phyloP scores from a whole-genome alignment of 768 basidiomycete species.

The Kwoniella mangroviensis region DNA sequence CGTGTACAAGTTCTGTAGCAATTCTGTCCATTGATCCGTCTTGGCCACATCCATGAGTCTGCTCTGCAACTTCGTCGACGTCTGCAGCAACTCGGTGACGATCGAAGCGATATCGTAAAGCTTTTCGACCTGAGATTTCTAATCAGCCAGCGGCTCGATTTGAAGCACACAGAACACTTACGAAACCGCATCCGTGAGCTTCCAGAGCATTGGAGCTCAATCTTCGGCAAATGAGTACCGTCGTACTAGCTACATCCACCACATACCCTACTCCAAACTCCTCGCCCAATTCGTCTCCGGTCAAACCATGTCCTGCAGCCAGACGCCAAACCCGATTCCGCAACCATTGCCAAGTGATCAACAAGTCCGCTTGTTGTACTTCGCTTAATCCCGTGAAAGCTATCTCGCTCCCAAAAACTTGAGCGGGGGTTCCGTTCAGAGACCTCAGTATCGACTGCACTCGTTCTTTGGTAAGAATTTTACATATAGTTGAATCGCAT shows the following conservation, averaged over 20 bases:
- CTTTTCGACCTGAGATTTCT: conserved; percentile 36
- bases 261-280: conserved; percentile 32
- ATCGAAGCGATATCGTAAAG: conserved; percentile 39
- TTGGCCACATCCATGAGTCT: conserved; percentile 7
- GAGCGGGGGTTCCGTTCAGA: conserved; percentile 14
- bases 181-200: conserved; percentile 45
- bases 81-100: conserved; percentile 31
- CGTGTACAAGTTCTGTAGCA: conserved; percentile 21
- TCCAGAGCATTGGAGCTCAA: conserved; percentile 33
- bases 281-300: conserved; percentile 10
- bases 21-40: conserved; percentile 20
- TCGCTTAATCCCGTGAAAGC: conserved; percentile 26
- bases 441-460: conserved; percentile 15
- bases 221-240: conserved; percentile 32
- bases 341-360: conserved; percentile 50
- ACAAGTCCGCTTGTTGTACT: conserved; percentile 41
- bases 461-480: conserved; percentile 13
- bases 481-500: conserved; percentile 29
- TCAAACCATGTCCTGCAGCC: conserved; percentile 35
- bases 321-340: conserved; percentile 43
- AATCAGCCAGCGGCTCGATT: background rate
- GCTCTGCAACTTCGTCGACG: conserved; percentile 5
- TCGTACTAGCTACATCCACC: conserved; percentile 31
- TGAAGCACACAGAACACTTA: conserved; percentile 20
- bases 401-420: conserved; percentile 33